Evolutionary conservation across 2,329 filamentous ascomycete species (phyloP).

Genomic region (Ophiosphaerella herpotricha): DNA sequence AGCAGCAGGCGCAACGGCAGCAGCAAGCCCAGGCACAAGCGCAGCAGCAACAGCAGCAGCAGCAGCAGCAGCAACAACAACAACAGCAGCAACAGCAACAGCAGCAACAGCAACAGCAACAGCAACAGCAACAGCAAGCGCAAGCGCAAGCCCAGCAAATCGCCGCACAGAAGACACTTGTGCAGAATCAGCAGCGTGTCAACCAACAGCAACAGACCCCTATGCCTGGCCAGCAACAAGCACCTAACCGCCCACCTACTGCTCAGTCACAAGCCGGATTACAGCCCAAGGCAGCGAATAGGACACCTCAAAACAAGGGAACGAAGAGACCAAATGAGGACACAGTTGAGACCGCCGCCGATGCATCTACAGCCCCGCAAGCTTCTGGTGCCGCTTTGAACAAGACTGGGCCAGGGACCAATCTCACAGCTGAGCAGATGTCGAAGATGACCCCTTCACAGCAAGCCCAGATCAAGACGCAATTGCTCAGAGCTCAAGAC

Average conservation of each 20-base stretch:
- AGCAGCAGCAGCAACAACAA: no score
- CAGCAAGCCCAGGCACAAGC: no score
- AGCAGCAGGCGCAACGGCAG: no score
- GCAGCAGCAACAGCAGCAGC: conserved; percentile 22
- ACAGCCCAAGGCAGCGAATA: conserved; percentile 27
- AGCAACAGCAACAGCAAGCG: no score
- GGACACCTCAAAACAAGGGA: conserved; percentile 31
- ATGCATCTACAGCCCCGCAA: conserved; percentile 32
- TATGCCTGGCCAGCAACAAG: conserved; percentile 23
- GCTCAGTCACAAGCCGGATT: conserved; percentile 27
- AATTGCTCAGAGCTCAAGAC: conserved; percentile 42
- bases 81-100: conserved; percentile 12
- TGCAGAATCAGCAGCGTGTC: conserved; percentile 11
- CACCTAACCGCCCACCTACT: conserved; percentile 27
- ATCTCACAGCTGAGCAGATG: conserved; percentile 42
- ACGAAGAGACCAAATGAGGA: conserved; percentile 50
- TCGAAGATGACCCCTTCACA: conserved; percentile 38
- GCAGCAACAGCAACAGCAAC: conserved; percentile 12
- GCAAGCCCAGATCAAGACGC: conserved; percentile 37
- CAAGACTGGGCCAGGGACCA: conserved; percentile 36
- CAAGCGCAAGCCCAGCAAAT: conserved; percentile 9
- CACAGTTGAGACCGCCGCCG: conserved; percentile 37
- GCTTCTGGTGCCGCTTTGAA: conserved; percentile 42
- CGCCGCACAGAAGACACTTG: conserved; percentile 5
- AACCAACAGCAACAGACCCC: conserved; percentile 24